phyloP scores from a whole-genome alignment of 2,329 filamentous ascomycete species.

The Beauveria brongniartii region DNA sequence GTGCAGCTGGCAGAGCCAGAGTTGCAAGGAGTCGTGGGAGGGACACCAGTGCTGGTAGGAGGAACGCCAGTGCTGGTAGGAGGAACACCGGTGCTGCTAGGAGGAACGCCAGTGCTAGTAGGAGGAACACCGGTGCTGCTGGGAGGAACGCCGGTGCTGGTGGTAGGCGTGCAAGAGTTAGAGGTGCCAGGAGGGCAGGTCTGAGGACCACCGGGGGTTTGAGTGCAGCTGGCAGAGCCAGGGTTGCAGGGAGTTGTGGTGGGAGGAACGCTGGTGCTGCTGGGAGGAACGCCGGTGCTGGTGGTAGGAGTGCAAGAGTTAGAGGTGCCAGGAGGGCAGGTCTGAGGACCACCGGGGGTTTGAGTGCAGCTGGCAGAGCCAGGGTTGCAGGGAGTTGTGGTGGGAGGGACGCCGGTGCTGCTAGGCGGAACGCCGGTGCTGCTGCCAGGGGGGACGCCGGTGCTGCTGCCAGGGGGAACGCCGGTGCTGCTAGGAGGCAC shows the following conservation, averaged over 20 bases:
- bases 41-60: neutral
- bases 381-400: neutral
- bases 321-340: neutral
- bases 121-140: neutral
- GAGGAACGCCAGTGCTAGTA: neutral
- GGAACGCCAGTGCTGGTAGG: neutral
- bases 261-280: too few relatives aligned
- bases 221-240: too few relatives aligned
- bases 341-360: neutral
- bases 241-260: too few relatives aligned
- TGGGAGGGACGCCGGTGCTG: neutral
- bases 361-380: slow-evolving; percentile 1
- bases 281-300: neutral
- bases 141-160: neutral
- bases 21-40: too few relatives aligned
- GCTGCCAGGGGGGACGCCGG: neutral
- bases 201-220: too few relatives aligned
- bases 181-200: too few relatives aligned
- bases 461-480: neutral
- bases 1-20: too few relatives aligned
- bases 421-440: neutral
- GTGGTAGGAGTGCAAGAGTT: neutral
- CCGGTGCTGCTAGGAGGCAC: neutral
- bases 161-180: neutral
- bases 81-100: neutral